Conservation (phyloP, 305 asterid genomes). For the Salvia sclarea region DNA sequence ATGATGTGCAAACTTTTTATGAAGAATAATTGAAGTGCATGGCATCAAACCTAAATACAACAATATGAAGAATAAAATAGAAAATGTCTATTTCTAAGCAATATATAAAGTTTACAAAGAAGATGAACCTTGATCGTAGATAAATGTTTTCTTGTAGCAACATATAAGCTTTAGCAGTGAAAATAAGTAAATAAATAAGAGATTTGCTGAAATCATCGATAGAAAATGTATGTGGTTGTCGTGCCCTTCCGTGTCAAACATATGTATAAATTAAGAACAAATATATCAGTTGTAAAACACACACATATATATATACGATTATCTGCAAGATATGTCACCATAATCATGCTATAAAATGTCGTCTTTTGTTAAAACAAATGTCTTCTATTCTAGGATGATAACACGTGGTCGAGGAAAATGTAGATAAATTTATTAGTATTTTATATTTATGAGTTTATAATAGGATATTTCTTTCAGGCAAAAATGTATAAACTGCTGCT, state of each 20-base stretch:
- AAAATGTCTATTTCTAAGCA: not conserved
- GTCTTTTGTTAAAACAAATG: not conserved
- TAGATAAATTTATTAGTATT: not conserved
- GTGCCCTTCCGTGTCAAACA: not conserved
- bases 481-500: not conserved
- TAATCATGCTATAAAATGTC: not conserved
- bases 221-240: not conserved
- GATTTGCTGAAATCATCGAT: not conserved
- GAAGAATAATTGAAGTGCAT: not conserved
- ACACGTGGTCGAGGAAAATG: constrained; percentile 16
- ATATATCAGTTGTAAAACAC: not conserved
- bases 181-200: not conserved
- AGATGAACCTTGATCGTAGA: not conserved
- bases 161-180: not conserved
- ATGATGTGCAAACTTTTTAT: too few species aligned
- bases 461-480: not conserved
- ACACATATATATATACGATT: too few species aligned
- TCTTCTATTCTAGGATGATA: not conserved
- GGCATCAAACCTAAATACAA: not conserved
- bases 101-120: not conserved
- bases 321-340: not conserved
- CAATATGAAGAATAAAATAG: not conserved
- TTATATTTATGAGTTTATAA: not conserved
- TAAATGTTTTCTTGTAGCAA: constrained; percentile 7
- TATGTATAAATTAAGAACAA: not conserved